Conservation (phyloP, 805 yeast genomes). For the Millerago galiae region DNA sequence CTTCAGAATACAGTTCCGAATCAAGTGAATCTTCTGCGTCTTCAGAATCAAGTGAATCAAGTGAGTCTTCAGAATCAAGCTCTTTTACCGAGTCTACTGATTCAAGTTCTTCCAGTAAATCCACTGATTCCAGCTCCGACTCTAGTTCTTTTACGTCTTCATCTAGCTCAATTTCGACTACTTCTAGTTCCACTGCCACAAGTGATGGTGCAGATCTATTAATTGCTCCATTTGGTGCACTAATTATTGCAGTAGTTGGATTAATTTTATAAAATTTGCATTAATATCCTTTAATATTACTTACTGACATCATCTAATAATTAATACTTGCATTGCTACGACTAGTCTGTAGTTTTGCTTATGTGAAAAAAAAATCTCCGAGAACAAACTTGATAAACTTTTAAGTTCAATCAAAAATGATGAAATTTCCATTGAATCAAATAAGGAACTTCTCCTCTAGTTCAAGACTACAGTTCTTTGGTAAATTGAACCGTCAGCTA, state of each 20-base stretch:
- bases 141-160: conserved; percentile 5
- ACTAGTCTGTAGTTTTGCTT: no score
- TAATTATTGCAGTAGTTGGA: conserved; percentile 30
- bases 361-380: not conserved
- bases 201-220: conserved; percentile 26
- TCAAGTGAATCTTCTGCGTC: no score
- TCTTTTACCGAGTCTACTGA: no score
- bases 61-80: no score
- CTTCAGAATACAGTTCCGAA: no score
- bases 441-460: conserved; percentile 10
- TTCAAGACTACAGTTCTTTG: conserved; percentile 15
- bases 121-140: not conserved
- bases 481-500: conserved; percentile 28
- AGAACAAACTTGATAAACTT: not conserved
- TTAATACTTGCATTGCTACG: no score
- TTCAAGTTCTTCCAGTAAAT: no score
- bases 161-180: conserved; percentile 7
- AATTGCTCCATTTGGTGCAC: conserved; percentile 34
- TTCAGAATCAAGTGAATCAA: no score
- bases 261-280: conserved; percentile 9
- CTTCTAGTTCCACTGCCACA: conserved; percentile 10
- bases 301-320: not conserved
- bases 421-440: not conserved
- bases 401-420: not conserved
- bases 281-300: not conserved